Conservation (phyloP, 768 basidiomycete species). For the Trametes cubensis region DNA sequence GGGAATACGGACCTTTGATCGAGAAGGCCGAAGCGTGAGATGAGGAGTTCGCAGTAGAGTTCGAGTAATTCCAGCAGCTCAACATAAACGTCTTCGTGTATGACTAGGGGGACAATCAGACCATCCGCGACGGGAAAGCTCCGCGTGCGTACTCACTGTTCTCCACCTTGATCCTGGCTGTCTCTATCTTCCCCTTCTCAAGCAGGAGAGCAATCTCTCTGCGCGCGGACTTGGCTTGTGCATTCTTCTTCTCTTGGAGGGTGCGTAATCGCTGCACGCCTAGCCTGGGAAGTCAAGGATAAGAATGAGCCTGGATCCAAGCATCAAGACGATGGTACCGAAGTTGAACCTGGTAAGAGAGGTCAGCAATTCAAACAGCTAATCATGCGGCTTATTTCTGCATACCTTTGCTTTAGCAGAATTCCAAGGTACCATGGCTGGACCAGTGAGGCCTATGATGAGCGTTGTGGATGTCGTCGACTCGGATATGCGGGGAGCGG, state of each 20-base stretch:
- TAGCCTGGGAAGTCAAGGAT: conserved; percentile 50
- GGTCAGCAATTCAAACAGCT: neutral
- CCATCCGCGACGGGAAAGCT: neutral
- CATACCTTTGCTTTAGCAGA: conserved; percentile 62
- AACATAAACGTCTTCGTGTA: conserved; percentile 81
- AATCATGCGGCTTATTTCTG: too few species aligned
- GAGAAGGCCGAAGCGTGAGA: conserved; percentile 89
- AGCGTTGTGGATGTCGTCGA: neutral
- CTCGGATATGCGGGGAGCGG: neutral
- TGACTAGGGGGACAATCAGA: conserved; percentile 50
- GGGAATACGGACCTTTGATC: conserved; percentile 73
- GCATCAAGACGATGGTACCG: conserved; percentile 38
- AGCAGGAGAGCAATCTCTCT: conserved; percentile 81
- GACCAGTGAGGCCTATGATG: neutral
- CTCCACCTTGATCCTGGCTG: conserved; percentile 84
- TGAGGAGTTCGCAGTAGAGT: conserved; percentile 90
- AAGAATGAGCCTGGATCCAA: conserved; percentile 36
- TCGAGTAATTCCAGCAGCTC: conserved; percentile 92
- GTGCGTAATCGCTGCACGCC: conserved; percentile 85
- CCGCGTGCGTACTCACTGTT: conserved; percentile 55
- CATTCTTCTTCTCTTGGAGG: conserved; percentile 90
- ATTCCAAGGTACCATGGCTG: conserved; percentile 57
- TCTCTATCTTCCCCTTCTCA: conserved; percentile 81
- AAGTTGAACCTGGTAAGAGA: conserved; percentile 46
- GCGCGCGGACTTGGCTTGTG: conserved; percentile 72